These are phyloP conservation scores for Pichia rugopelliculosa DNA, from an alignment of 805 yeast genomes.

Conservation along the genomic window DNA sequence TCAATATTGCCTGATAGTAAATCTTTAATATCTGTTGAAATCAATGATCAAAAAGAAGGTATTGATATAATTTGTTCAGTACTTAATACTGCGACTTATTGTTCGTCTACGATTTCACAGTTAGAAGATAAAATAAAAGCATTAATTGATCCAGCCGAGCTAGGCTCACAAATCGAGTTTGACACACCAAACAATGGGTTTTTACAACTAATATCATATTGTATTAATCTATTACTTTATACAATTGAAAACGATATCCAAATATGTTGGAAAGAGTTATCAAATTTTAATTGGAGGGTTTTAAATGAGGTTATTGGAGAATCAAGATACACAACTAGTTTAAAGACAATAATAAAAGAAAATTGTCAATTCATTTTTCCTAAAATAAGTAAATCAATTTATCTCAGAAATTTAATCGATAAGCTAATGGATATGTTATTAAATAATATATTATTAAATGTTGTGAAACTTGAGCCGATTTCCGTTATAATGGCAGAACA, in stretches of 20 bases:
- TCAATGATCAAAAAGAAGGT: constrained; percentile 45
- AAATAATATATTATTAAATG: constrained; percentile 46
- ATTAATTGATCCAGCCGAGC: constrained; percentile 29
- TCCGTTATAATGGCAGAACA: constrained; percentile 72
- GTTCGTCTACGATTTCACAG: constrained; percentile 71
- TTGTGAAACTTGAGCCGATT: constrained; percentile 60
- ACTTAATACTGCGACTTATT: constrained; percentile 84
- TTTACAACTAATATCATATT: constrained; percentile 48
- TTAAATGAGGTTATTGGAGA: constrained; percentile 61
- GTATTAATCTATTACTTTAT: constrained; percentile 47
- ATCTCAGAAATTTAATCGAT: constrained; percentile 67
- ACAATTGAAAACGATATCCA: constrained; percentile 57
- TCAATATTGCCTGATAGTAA: constrained; percentile 39
- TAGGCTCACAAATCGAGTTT: constrained; percentile 40
- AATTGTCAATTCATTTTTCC: constrained; percentile 44
- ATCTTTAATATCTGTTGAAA: constrained; percentile 25
- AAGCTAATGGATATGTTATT: constrained; percentile 61
- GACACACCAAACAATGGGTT: constrained; percentile 50
- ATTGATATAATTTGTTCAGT: constrained; percentile 61
- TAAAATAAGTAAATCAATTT: constrained; percentile 59
- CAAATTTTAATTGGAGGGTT: constrained; percentile 65
- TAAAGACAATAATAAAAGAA: constrained; percentile 40
- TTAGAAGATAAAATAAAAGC: constrained; percentile 53
- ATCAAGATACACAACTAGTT: constrained; percentile 59
- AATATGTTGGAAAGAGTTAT: constrained; percentile 78